Conservation (phyloP, 2,329 filamentous ascomycete species). For the Dothidotthia symphoricarpi region DNA sequence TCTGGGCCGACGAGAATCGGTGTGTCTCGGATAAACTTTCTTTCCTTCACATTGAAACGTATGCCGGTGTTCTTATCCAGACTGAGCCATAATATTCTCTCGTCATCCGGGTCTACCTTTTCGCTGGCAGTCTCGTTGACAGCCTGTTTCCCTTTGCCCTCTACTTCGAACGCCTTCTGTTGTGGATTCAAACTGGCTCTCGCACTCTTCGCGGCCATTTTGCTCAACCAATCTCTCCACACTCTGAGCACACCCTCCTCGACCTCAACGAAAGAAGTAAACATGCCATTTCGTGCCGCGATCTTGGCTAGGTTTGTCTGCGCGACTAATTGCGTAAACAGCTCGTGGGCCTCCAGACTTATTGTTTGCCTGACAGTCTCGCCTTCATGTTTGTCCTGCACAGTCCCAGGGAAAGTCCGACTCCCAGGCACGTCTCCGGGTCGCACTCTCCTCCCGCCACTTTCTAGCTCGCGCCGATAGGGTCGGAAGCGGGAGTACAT, state of each 20-base stretch:
- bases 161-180: constrained; percentile 23
- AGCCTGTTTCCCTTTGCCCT: constrained; percentile 22
- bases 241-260: constrained; percentile 68
- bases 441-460: constrained; percentile 38
- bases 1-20: constrained; percentile 58
- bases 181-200: constrained; percentile 9
- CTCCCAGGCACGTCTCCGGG: constrained; percentile 51
- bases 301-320: constrained; percentile 67
- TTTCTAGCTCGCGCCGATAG: constrained; percentile 55
- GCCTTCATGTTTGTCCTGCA: constrained; percentile 31
- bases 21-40: constrained; percentile 45
- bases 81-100: constrained; percentile 67
- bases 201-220: constrained; percentile 34
- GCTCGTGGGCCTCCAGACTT: constrained; percentile 65
- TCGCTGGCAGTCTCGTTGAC: constrained; percentile 13
- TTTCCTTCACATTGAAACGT: constrained; percentile 62
- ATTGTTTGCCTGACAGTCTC: constrained; percentile 59
- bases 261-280: constrained; percentile 64
- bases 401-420: constrained; percentile 38
- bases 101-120: constrained; percentile 13
- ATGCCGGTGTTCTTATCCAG: constrained; percentile 63
- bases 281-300: constrained; percentile 59
- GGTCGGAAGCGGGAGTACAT: constrained; percentile 73
- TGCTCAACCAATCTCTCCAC: constrained; percentile 69
- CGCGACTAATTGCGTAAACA: constrained; percentile 72